Base-by-base conservation (phyloP, 257 asterid species). In the Linderniella brevidens region DNA sequence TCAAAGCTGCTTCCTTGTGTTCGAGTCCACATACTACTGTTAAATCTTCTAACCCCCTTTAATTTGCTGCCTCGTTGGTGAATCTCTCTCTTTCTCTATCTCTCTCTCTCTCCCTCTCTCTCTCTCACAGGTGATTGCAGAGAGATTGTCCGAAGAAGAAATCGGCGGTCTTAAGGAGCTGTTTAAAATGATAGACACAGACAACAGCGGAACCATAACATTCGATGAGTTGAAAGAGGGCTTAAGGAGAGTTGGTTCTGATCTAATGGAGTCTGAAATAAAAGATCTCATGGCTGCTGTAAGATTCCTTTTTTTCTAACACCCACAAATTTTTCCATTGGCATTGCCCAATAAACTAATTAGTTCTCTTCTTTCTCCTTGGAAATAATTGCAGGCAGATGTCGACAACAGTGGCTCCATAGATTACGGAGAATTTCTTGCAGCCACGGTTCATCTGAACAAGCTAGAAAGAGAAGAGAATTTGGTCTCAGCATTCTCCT, bases 381-480 rank as follows among this genome's bases (percentile, higher is more conserved):
- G 51, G 16, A 43, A 7, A 9, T 9, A 38, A 52, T 71, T 65
- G 47, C 71, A 87, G 95, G 95, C 93, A 15, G 97, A 87, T 60
- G 70, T 82, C 38, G 97, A 87, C 54, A 83, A 87, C 73, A 87
- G 76, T 38, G 97, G 97, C 45, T 79, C 92, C 19, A 82, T 87
- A 55, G 97, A 87, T 58, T 87, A 87, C 37, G 95, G 95, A 47
- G 97, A 87, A 78, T 87, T 87, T 71, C 83, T 87, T 62, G 97
- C 97, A 25, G 97, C 97, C 11, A 87, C 93, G 0, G 80, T 87
- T 43, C 97, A 87, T 72, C 64, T 87, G 76, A 87, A 87, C 92
- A 87, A 87, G 81, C 55, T 87, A 56, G 95, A 87, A 53, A 66
- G 95, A 68, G 95, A 82, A 66, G 93, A 83, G 65, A 83, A 83